phyloP scores from a whole-genome alignment of 192 early-diverging fungal species.

The Irineochytrium annulatum region DNA sequence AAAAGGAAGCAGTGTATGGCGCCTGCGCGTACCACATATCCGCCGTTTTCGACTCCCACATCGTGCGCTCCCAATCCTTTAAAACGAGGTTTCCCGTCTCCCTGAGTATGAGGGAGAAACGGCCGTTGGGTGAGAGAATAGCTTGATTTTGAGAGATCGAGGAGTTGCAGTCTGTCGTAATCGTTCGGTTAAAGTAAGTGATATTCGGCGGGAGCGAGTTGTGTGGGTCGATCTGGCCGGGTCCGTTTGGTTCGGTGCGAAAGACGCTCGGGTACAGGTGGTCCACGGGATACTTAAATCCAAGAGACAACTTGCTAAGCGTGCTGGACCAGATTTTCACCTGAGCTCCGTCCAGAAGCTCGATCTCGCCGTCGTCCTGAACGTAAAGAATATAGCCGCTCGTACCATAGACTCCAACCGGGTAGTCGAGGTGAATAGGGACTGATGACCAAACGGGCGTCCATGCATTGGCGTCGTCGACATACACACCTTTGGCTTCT shows the following conservation, averaged over 20 bases:
- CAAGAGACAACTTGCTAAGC: neutral
- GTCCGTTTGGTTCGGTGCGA: neutral
- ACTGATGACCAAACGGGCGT: neutral
- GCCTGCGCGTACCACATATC: neutral
- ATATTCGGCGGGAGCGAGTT: neutral
- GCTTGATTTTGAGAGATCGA: neutral
- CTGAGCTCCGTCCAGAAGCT: neutral
- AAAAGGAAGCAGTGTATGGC: neutral
- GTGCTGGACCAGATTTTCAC: neutral
- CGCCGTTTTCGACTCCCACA: neutral
- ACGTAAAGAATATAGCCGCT: too few relatives aligned
- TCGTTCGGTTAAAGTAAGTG: neutral
- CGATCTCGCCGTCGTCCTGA: neutral
- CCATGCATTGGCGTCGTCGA: neutral
- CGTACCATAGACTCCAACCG: too few relatives aligned
- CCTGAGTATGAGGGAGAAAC: neutral
- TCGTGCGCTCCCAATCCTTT: neutral
- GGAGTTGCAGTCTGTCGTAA: neutral
- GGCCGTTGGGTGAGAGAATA: neutral
- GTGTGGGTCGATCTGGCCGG: neutral
- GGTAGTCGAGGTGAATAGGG: too few relatives aligned
- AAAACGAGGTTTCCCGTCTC: neutral
- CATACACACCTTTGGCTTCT: neutral
- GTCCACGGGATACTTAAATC: neutral
- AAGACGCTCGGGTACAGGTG: neutral